These are phyloP conservation scores for Isoetes taiwanensis DNA, from an alignment of 75 land plant genomes.

Conservation along the genomic window DNA sequence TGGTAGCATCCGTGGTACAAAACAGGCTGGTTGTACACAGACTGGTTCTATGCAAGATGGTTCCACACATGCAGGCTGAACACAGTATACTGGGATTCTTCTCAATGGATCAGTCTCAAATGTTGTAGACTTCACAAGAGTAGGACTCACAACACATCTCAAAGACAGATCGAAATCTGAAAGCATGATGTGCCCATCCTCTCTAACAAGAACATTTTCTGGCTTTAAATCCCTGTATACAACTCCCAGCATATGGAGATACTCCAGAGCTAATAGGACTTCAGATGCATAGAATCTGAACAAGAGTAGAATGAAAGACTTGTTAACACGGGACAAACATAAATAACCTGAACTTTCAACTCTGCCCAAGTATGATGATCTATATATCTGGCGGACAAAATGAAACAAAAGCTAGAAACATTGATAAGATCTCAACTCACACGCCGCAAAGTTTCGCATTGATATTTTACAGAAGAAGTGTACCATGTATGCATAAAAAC, in stretches of 20 bases:
- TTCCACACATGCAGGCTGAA: conserved; percentile 26
- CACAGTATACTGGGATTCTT: neutral
- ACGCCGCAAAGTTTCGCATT: too few species aligned
- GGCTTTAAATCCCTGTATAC: conserved; percentile 75
- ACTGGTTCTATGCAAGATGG: too few species aligned
- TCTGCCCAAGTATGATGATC: too few species aligned
- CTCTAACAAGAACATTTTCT: conserved; percentile 69
- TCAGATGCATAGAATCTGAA: conserved; percentile 72
- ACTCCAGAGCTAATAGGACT: conserved; percentile 65
- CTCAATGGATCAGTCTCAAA: conserved; percentile 3
- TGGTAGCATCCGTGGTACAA: conserved; percentile 18
- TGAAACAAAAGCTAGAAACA: too few species aligned
- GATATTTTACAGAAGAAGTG: too few species aligned
- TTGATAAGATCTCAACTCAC: too few species aligned
- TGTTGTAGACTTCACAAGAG: conserved; percentile 25
- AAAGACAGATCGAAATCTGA: conserved; percentile 66
- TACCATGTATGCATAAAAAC: too few species aligned
- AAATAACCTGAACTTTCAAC: too few species aligned
- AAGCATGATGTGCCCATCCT: conserved; percentile 77
- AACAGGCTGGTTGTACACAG: conserved; percentile 15
- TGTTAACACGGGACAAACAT: too few species aligned
- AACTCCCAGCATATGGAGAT: conserved; percentile 77
- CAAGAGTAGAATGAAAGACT: neutral
- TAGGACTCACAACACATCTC: conserved; percentile 41
- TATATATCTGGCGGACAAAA: too few species aligned